Evolutionary conservation across 768 basidiomycete genomes (phyloP).

Genomic region (Strobilomyces dryophilus): DNA sequence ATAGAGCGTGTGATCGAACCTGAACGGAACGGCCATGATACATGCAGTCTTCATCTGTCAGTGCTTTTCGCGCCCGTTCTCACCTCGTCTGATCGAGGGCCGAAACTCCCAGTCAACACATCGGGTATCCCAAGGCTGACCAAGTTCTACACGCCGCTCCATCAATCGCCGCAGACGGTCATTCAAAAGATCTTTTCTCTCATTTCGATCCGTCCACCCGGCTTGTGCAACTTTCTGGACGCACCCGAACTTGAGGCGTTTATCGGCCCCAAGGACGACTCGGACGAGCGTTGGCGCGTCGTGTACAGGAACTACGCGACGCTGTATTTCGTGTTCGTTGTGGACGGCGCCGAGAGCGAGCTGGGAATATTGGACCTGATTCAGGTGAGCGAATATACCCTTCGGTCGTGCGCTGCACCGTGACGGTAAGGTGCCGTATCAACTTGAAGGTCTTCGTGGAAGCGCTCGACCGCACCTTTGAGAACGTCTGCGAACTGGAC

Average conservation of each 20-base stretch:
- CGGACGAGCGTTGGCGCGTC: slow-evolving; percentile 70
- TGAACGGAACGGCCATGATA: slow-evolving; percentile 49
- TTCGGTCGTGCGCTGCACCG: background rate
- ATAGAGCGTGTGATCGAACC: background rate
- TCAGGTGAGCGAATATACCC: slow-evolving; percentile 55
- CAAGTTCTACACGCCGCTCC: slow-evolving; percentile 85
- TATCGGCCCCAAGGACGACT: slow-evolving; percentile 48
- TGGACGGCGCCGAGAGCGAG: slow-evolving; percentile 95
- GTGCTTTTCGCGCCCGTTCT: slow-evolving; percentile 24
- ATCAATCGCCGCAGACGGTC: slow-evolving; percentile 55
- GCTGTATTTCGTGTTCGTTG: slow-evolving; percentile 94
- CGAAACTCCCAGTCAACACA: slow-evolving; percentile 73
- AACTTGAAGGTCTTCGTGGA: slow-evolving; percentile 97
- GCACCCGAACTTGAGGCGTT: slow-evolving; percentile 81
- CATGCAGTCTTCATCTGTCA: slow-evolving; percentile 84
- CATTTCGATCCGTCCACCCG: slow-evolving; percentile 73
- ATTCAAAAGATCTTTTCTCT: slow-evolving; percentile 90
- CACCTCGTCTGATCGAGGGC: slow-evolving; percentile 15
- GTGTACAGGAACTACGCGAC: slow-evolving; percentile 97
- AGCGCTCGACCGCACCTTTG: slow-evolving; percentile 90
- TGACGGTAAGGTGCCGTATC: background rate
- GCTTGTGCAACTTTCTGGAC: slow-evolving; percentile 95
- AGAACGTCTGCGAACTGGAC: slow-evolving; percentile 98
- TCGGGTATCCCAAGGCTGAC: slow-evolving; percentile 80
- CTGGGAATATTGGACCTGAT: slow-evolving; percentile 94